Conservation (phyloP, 768 basidiomycete genomes). For the Boletus speciosus region DNA sequence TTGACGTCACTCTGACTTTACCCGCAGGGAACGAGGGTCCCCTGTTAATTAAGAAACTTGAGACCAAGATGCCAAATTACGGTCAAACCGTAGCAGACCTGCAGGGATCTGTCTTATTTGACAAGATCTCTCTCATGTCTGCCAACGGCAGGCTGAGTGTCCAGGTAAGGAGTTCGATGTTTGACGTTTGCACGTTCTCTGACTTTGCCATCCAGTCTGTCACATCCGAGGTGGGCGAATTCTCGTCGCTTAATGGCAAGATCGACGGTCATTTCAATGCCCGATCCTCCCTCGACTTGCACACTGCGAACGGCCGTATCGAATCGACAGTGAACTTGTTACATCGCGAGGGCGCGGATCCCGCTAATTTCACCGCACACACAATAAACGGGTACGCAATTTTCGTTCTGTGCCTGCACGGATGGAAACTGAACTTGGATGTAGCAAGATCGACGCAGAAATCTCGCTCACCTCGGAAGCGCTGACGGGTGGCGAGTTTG, state of each 20-base stretch:
- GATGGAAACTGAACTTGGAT: constrained; percentile 1
- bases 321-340: constrained; percentile 35
- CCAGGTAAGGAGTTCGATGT: constrained; percentile 26
- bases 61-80: constrained; percentile 42
- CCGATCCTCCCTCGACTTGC: constrained; percentile 33
- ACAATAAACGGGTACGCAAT: constrained; percentile 43
- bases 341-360: constrained; percentile 22
- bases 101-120: constrained; percentile 35
- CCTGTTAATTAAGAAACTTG: constrained; percentile 39
- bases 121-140: constrained; percentile 33
- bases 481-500: constrained; percentile 31
- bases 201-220: constrained; percentile 29
- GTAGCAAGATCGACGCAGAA: constrained; percentile 21
- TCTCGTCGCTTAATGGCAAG: constrained; percentile 42
- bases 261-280: constrained; percentile 45
- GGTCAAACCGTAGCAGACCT: constrained; percentile 37
- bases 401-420: background rate
- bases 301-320: constrained; percentile 41
- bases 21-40: constrained; percentile 29
- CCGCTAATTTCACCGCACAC: constrained; percentile 31
- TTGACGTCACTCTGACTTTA: constrained; percentile 37
- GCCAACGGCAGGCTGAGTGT: constrained; percentile 35
- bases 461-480: constrained; percentile 32
- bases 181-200: background rate
- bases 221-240: constrained; percentile 20